Evolutionary conservation across 2,329 filamentous ascomycete species (phyloP).

Genomic region (Fonsecaea pedrosoi): DNA sequence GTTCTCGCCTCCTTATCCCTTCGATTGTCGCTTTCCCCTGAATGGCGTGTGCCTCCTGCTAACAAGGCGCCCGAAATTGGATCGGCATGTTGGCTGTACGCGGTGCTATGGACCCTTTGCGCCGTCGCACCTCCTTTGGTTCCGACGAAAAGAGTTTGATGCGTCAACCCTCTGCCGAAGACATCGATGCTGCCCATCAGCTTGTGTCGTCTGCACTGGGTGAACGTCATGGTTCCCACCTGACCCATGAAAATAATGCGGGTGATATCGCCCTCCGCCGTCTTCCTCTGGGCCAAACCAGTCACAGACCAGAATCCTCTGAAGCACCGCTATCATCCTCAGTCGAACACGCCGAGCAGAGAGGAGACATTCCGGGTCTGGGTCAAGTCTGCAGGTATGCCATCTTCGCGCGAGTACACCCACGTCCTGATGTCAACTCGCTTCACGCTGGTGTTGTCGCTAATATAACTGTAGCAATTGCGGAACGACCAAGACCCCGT

Average conservation of each 20-base stretch:
- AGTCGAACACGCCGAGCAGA: slow-evolving; percentile 25
- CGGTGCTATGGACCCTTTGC: slow-evolving; percentile 38
- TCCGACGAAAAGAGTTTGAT: slow-evolving; percentile 41
- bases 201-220: slow-evolving; percentile 55
- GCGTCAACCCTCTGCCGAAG: slow-evolving; percentile 55
- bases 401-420: slow-evolving; percentile 29
- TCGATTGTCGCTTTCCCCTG: slow-evolving; percentile 8
- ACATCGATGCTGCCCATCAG: slow-evolving; percentile 57
- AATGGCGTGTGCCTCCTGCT: slow-evolving; percentile 25
- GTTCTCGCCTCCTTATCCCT: neutral
- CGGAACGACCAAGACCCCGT: slow-evolving; percentile 86
- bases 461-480: slow-evolving; percentile 74
- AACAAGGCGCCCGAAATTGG: slow-evolving; percentile 19
- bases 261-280: slow-evolving; percentile 24
- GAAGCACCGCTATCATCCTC: slow-evolving; percentile 12
- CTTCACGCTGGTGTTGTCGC: neutral
- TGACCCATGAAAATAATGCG: slow-evolving; percentile 24
- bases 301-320: slow-evolving; percentile 20
- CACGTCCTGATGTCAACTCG: slow-evolving; percentile 45
- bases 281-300: slow-evolving; percentile 18
- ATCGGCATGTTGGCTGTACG: slow-evolving; percentile 41
- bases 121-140: slow-evolving; percentile 31
- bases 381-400: slow-evolving; percentile 42
- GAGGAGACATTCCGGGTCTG: slow-evolving; percentile 31
- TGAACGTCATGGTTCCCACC: slow-evolving; percentile 42